Percentiles rank a stretch among this genome's conserved stretches.
Conservation (phyloP, 257 asterid species). For the Solanum paucissectum region DNA sequence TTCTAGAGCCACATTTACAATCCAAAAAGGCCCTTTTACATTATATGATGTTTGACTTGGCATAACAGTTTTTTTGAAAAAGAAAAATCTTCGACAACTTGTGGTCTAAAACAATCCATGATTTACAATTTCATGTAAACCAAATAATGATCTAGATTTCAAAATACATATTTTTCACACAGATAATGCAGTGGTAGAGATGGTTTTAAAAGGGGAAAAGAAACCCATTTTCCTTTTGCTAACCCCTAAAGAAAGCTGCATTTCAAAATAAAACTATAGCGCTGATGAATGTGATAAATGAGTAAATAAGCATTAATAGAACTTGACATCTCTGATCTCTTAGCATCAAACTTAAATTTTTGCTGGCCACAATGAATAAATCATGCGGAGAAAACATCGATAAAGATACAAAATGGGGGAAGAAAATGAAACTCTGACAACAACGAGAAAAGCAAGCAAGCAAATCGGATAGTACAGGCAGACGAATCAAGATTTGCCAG, state of each 20-base stretch:
- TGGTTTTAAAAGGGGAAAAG: background rate
- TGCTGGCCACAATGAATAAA: background rate
- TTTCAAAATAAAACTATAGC: background rate
- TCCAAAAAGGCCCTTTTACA: too few species aligned
- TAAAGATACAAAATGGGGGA: background rate
- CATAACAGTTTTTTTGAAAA: too few species aligned
- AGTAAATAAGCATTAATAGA: background rate
- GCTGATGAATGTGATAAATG: background rate
- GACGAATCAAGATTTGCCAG: background rate
- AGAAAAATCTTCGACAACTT: background rate
- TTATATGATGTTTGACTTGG: too few species aligned
- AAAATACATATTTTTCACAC: background rate
- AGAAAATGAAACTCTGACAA: background rate
- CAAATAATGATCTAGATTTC: background rate
- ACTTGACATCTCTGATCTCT: background rate
- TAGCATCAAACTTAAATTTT: background rate
- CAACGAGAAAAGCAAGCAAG: background rate
- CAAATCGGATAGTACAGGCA: background rate
- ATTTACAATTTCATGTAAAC: background rate
- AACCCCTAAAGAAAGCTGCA: background rate
- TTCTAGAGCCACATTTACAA: too few species aligned
- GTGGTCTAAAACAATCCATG: background rate
- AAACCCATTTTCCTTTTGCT: background rate
- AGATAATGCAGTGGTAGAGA: background rate
- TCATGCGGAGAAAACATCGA: background rate